Evolutionary conservation across 78 protist genomes (phyloP), one percentile per base, ranked within the genome.

Genomic region (Blattamonas nauphoetae): DNA sequence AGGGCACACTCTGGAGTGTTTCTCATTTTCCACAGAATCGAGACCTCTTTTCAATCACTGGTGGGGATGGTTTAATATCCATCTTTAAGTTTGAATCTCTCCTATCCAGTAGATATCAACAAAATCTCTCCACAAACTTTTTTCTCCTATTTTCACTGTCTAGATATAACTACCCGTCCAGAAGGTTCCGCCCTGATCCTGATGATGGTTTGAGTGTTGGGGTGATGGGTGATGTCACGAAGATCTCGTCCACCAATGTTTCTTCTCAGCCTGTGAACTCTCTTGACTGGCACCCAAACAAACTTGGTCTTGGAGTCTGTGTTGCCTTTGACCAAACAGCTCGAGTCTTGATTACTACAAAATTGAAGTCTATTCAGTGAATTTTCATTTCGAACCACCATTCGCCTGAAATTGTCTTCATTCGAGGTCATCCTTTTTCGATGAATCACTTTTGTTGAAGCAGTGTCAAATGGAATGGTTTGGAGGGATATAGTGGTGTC

Each of bases 1-100:
- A 84, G 78, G 44, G 87, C 0, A 92, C 96, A 64, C 55, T 94
- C 1, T 94, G 96, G 96, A 1, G 42, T 33, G 0, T 33, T 38
- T 0, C 38, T 0, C 93, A 88, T n/a, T 87, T 94, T n/a, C 96
- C 96, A 1, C 92, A 91, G 45, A 86, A 91, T 55, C 91, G 93
- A 36, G 96, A 94, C 2, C 44, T 92, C 45, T 91, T 71, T 36
- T 33, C 83, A 81, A 85, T 89, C 32, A 36, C 86, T 41, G 91
- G 93, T 2, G 96, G 96, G 32, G 43, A 87, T 42, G 96, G 96
- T 38, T 45, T 77, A 5, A 41, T 92, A 38, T n/a, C 83, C 46
- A 88, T 94, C 42, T 94, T 55, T 78, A 89, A 81, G 63, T 91
- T 80, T n/a, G n/a, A n/a, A n/a, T n/a, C n/a, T n/a, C n/a, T n/a